Conservation (phyloP, 2,329 filamentous ascomycete genomes). For the Xylariaceae sp. region DNA sequence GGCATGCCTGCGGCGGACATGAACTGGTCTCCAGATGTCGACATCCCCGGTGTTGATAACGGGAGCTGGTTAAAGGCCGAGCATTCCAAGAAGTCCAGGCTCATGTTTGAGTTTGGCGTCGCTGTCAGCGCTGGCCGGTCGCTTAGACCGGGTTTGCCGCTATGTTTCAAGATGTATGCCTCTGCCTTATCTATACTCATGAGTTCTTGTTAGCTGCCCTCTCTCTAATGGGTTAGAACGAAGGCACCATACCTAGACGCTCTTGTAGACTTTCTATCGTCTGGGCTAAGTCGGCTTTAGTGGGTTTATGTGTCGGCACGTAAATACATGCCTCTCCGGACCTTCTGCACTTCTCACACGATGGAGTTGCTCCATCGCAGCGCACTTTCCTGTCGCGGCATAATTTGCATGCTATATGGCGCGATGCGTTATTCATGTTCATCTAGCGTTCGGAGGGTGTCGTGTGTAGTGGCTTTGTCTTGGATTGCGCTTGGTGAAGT, state of each 20-base stretch:
- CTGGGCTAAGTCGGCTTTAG: constrained; percentile 22
- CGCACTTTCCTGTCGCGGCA: constrained; percentile 25
- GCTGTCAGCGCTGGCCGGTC: constrained; percentile 9
- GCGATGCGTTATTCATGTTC: constrained; percentile 19
- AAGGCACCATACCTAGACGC: constrained; percentile 18
- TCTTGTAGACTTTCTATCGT: constrained; percentile 25
- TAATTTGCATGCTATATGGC: constrained; percentile 21
- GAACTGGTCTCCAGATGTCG: constrained; percentile 11
- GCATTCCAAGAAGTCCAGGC: constrained; percentile 16
- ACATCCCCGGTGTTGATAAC: constrained; percentile 11
- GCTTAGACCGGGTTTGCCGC: constrained; percentile 7
- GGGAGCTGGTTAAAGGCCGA: constrained; percentile 13
- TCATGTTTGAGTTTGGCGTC: constrained; percentile 13
- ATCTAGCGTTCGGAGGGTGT: not conserved
- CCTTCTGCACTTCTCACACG: constrained; percentile 24
- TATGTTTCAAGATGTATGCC: constrained; percentile 20
- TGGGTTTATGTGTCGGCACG: constrained; percentile 22
- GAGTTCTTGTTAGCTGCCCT: constrained; percentile 10
- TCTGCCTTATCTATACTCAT: constrained; percentile 20
- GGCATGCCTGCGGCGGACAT: constrained; percentile 13
- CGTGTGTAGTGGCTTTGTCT: too few relatives aligned
- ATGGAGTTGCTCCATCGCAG: constrained; percentile 22
- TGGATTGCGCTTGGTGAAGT: too few relatives aligned
- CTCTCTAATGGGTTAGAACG: not conserved
- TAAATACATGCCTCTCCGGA: constrained; percentile 24